Percentiles rank a stretch among this genome's conserved stretches.
These are phyloP conservation scores for Naganishia onofrii DNA, from an alignment of 768 basidiomycete genomes.

Conservation along the genomic window DNA sequence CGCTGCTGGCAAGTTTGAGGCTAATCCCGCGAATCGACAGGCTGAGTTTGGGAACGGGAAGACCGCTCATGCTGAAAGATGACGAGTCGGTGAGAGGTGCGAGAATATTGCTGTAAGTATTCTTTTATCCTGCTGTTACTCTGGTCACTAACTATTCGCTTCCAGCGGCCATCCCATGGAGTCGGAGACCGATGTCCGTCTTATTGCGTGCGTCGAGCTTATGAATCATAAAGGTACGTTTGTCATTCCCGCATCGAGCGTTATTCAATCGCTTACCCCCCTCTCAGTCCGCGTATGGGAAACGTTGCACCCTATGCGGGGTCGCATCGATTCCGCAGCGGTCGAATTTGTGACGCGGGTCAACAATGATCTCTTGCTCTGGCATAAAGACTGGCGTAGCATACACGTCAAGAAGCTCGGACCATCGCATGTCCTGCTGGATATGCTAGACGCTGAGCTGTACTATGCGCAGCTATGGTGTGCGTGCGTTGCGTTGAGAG, in stretches of 20 bases:
- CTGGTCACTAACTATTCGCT: background rate
- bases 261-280: background rate
- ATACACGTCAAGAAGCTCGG: constrained; percentile 71
- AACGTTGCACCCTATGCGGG: constrained; percentile 77
- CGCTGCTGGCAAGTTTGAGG: background rate
- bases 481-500: constrained; percentile 84
- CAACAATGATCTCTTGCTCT: constrained; percentile 79
- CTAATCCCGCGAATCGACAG: constrained; percentile 52
- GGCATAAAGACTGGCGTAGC: constrained; percentile 85
- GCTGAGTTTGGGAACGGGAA: constrained; percentile 86
- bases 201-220: constrained; percentile 82
- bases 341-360: constrained; percentile 83
- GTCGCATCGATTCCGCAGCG: constrained; percentile 79
- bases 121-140: background rate
- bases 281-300: constrained; percentile 83
- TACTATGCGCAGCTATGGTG: constrained; percentile 94
- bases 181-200: constrained; percentile 81
- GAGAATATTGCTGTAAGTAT: constrained; percentile 64
- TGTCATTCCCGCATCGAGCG: background rate
- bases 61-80: constrained; percentile 83
- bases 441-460: constrained; percentile 81
- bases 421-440: constrained; percentile 77
- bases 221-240: constrained; percentile 79
- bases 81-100: constrained; percentile 83
- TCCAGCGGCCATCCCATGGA: constrained; percentile 70